These are phyloP conservation scores for Sclerotinia trifoliorum DNA, from an alignment of 2,329 filamentous ascomycete genomes.

Conservation along the genomic window DNA sequence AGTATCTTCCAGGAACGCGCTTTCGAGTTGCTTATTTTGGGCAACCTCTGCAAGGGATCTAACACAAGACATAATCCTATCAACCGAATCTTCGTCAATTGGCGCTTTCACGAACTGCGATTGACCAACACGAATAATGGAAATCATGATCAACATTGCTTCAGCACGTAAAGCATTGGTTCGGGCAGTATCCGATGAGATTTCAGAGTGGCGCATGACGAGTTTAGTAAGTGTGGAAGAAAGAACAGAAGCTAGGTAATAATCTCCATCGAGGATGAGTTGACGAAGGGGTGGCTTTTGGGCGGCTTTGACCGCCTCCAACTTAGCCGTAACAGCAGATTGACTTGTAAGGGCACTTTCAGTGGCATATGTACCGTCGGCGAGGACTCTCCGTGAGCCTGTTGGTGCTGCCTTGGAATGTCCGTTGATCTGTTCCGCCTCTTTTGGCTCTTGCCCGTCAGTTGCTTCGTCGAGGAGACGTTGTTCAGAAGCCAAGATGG, in stretches of 20 bases:
- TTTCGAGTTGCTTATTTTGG: slow-evolving; percentile 85
- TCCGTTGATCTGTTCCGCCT: slow-evolving; percentile 70
- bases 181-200: slow-evolving; percentile 78
- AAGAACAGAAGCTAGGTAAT: slow-evolving; percentile 92
- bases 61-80: slow-evolving; percentile 97
- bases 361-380: slow-evolving; percentile 95
- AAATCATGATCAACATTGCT: slow-evolving; percentile 99
- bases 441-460: slow-evolving; percentile 65
- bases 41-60: slow-evolving; percentile 87
- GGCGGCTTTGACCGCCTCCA: slow-evolving; percentile 95
- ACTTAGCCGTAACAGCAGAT: slow-evolving; percentile 81
- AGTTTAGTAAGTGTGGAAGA: slow-evolving; percentile 94
- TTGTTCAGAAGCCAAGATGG: slow-evolving; percentile 93
- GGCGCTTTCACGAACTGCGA: slow-evolving; percentile 98
- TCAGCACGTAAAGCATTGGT: slow-evolving; percentile 94
- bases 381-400: slow-evolving; percentile 86
- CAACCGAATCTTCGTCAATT: slow-evolving; percentile 97
- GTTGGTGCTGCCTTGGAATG: slow-evolving; percentile 76
- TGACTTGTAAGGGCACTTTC: slow-evolving; percentile 94
- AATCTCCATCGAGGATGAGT: slow-evolving; percentile 94
- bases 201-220: slow-evolving; percentile 95
- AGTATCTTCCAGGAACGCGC: slow-evolving; percentile 91
- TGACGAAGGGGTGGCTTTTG: slow-evolving; percentile 94
- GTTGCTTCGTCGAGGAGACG: slow-evolving; percentile 80
- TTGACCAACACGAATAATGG: slow-evolving; percentile 94